A percentile compares a stretch with the other conserved stretches of the same genome.
Conservation (phyloP, 2,329 filamentous ascomycete species). For the Rachicladosporium sp. region DNA sequence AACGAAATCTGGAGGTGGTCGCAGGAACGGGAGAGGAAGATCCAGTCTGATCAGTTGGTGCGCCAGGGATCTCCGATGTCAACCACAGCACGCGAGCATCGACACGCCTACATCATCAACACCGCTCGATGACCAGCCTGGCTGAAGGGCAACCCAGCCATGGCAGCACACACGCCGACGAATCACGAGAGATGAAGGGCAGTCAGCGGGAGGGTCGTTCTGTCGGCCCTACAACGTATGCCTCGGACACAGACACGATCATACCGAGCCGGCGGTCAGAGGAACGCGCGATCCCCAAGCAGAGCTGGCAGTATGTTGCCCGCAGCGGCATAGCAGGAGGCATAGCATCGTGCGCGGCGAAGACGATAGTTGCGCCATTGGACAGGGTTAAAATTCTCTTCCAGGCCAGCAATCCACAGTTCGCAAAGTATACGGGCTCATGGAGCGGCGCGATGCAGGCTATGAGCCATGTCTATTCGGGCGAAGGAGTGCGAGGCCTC, state of each 20-base stretch:
- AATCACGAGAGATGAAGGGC: constrained; percentile 27
- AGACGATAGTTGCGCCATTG: constrained; percentile 88
- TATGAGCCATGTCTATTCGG: constrained; percentile 67
- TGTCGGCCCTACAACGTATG: constrained; percentile 29
- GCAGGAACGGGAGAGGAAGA: too few species aligned
- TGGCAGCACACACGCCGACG: constrained; percentile 16
- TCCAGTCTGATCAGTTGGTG: too few species aligned
- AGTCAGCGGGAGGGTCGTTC: constrained; percentile 11
- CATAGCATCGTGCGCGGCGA: constrained; percentile 82
- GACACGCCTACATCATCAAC: background rate
- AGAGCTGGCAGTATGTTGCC: constrained; percentile 71
- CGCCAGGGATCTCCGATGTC: too few species aligned
- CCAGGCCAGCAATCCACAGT: constrained; percentile 87
- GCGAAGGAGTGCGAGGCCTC: constrained; percentile 63
- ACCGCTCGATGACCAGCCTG: constrained; percentile 16
- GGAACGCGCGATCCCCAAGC: constrained; percentile 50
- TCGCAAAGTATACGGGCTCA: constrained; percentile 80
- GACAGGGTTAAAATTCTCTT: constrained; percentile 98
- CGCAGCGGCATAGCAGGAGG: constrained; percentile 79
- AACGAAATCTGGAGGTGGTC: too few species aligned
- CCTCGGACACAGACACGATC: constrained; percentile 41
- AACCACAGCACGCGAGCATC: too few species aligned
- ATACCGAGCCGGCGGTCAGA: constrained; percentile 28
- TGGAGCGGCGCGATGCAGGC: constrained; percentile 76
- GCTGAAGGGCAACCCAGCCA: constrained; percentile 16